phyloP scores from a whole-genome alignment of 805 yeast species.

The Metschnikowia drakensbergensis region DNA sequence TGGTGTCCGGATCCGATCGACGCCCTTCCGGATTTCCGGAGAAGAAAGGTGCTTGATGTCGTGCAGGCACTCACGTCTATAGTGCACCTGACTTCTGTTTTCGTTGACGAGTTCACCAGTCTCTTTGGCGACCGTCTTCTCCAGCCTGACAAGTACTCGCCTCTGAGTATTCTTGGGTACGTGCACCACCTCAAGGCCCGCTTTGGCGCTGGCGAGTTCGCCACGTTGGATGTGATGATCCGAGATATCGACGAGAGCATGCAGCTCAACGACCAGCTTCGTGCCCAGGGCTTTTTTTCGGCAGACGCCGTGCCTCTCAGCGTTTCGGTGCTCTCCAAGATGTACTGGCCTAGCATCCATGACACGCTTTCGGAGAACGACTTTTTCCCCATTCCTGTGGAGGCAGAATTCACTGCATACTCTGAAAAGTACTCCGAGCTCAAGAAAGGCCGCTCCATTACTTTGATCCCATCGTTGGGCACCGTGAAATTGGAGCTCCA shows the following conservation, averaged over 20 bases:
- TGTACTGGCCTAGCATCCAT: conserved; percentile 74
- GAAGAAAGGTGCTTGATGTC: conserved; percentile 57
- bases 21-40: conserved; percentile 80
- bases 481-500: conserved; percentile 56
- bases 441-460: conserved; percentile 57
- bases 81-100: conserved; percentile 63
- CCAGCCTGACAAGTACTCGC: conserved; percentile 36
- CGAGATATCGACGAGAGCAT: conserved; percentile 62
- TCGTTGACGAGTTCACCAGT: conserved; percentile 60
- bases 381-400: conserved; percentile 52
- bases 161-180: conserved; percentile 37
- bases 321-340: conserved; percentile 58
- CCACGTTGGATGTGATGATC: conserved; percentile 79
- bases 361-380: conserved; percentile 27
- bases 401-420: conserved; percentile 41
- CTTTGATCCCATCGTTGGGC: conserved; percentile 58
- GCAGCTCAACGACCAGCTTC: conserved; percentile 41
- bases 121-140: conserved; percentile 59
- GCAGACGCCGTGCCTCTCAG: not conserved
- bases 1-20: conserved; percentile 90
- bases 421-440: conserved; percentile 37
- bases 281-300: not conserved
- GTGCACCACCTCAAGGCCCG: conserved; percentile 55
- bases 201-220: conserved; percentile 65
- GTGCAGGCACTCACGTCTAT: conserved; percentile 70